Percentiles rank a stretch among this genome's conserved stretches.
These are phyloP conservation scores for Rhodocollybia butyracea DNA, from an alignment of 768 basidiomycete species.

Conservation along the genomic window DNA sequence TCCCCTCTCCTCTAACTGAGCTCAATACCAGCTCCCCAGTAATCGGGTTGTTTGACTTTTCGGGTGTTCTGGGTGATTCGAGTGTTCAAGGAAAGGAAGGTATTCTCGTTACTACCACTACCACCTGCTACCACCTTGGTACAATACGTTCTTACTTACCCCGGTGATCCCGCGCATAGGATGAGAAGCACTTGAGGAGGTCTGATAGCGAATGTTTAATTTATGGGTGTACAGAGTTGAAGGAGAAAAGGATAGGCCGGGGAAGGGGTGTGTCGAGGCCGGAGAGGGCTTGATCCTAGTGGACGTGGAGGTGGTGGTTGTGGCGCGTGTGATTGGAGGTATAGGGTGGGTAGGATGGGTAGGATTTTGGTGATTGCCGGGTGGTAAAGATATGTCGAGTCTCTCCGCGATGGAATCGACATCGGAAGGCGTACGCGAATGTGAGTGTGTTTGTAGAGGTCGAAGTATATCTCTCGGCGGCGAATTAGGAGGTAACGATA, in stretches of 20 bases:
- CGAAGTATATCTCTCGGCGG: conserved; percentile 4
- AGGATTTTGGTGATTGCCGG: neutral
- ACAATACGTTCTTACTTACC: no score
- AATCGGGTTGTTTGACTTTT: no score
- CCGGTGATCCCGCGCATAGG: neutral
- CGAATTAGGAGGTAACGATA: conserved; percentile 1
- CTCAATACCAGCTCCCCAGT: no score
- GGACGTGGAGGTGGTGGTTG: conserved; percentile 19
- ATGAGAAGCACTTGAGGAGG: conserved; percentile 1
- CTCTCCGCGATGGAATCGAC: conserved; percentile 26
- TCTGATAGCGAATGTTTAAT: conserved; percentile 27
- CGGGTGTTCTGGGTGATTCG: no score
- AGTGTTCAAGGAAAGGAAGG: no score
- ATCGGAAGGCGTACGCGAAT: neutral
- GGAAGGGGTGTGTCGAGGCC: neutral
- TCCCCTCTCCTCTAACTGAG: no score
- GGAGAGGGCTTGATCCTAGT: neutral
- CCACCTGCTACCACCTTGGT: no score
- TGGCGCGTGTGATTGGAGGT: conserved; percentile 6
- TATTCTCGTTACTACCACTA: no score
- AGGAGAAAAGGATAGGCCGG: neutral
- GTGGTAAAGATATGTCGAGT: conserved; percentile 30
- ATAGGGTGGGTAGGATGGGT: neutral
- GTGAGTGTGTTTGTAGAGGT: conserved; percentile 4
- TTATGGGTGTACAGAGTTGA: conserved; percentile 35